Percentiles rank a stretch among this genome's conserved stretches.
These are phyloP conservation scores for Zoysia japonica DNA, from an alignment of 176 grass and related monocot species.

Conservation along the genomic window DNA sequence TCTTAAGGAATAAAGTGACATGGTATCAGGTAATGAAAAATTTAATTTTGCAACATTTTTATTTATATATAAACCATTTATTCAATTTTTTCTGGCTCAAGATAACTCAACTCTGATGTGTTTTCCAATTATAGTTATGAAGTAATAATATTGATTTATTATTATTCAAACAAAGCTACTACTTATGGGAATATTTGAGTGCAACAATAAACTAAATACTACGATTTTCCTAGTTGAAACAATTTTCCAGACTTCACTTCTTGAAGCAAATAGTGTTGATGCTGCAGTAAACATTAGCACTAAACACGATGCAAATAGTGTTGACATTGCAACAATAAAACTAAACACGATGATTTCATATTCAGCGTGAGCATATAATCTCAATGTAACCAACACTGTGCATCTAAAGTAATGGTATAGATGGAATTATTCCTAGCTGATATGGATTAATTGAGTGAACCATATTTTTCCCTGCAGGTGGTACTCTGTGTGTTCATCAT, in stretches of 20 bases:
- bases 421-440: background rate
- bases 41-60: background rate
- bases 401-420: too few species aligned
- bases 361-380: background rate
- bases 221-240: background rate
- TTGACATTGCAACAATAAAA: background rate
- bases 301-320: background rate
- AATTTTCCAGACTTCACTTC: background rate
- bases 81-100: background rate
- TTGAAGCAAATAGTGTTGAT: background rate
- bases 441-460: background rate
- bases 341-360: background rate
- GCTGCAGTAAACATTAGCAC: background rate
- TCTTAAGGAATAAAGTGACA: constrained; percentile 62
- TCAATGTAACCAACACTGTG: background rate
- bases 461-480: constrained; percentile 31
- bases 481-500: constrained; percentile 55
- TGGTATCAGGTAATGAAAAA: constrained; percentile 64
- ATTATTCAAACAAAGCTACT: background rate
- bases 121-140: background rate
- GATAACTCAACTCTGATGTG: background rate
- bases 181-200: background rate
- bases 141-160: background rate
- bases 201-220: background rate
- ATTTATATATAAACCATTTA: background rate